Evolutionary conservation across 768 basidiomycete genomes (phyloP), one percentile per base, ranked within the genome.

Genomic region (Coprinopsis sp.): DNA sequence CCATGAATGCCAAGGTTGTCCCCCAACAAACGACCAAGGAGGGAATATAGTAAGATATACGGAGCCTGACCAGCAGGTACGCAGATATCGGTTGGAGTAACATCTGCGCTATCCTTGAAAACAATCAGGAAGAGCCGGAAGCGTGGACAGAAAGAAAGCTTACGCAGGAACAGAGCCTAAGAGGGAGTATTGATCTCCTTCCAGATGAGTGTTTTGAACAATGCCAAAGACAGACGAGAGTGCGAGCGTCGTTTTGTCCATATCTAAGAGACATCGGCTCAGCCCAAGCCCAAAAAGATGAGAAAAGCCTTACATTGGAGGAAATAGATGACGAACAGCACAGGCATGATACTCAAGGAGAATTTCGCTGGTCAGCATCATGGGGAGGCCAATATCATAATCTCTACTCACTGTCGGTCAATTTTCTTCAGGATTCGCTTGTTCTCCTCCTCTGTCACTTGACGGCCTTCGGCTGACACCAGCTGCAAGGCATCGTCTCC

Each of bases 161-260:
- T 47, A 67, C 64, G 51, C 63, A 16, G 65, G 49, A 13, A 63
- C 58, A 6, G 66, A 66, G 6, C 64, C 66, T 3, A 68, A 55
- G 4, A 66, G 30, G 7, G 66, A 68, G 44, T 68, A 68, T 33
- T 68, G 59, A 23, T 60, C 56, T 21, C 64, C 64, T 19, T 56
- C 51, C 3, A 68, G 61, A 16, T 60, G 49, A 1, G 64, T 51
- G 28, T 66, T 62, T 13, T 41, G 43, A 37, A 58, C 52, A 19
- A 68, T 58, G 1, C 66, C 64, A 40, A 66, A 68, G 21, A 68
- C 64, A 8, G 66, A 68, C 7, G 64, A 55, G 37, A 66, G 55
- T 2, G 64, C 47, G 2, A 68, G 58, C 6, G 62, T 60, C 44
- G 65, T 63, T 41, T 68, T 68, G 51, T 68, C 66, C 63, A 66